Conservation (phyloP, 331 rosid species). For the Rosa hybrid region DNA sequence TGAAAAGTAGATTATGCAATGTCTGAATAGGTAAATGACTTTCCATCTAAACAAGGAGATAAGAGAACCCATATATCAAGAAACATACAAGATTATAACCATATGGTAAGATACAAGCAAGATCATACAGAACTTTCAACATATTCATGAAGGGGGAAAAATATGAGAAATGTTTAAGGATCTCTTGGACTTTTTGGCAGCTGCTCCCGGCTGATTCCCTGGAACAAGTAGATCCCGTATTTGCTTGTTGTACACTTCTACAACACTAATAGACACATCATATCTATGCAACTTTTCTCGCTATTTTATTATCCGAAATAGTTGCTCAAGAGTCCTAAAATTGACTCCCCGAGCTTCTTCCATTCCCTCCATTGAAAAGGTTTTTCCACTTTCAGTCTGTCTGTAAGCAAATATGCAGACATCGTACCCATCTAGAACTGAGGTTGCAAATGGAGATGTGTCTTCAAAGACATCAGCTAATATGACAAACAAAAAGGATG, state of each 20-base stretch:
- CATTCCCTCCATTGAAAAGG: conserved; percentile 97
- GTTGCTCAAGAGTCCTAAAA: conserved; percentile 84
- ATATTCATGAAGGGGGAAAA: not conserved
- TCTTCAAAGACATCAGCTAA: conserved; percentile 79
- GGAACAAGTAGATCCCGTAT: conserved; percentile 78
- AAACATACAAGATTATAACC: not conserved
- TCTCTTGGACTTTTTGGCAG: conserved; percentile 59
- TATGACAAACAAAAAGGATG: conserved; percentile 24
- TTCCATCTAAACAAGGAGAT: not conserved
- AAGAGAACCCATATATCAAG: not conserved
- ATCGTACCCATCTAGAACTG: conserved; percentile 91
- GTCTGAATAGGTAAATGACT: not conserved
- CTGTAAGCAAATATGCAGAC: conserved; percentile 97
- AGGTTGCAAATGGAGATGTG: conserved; percentile 77
- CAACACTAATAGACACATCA: conserved; percentile 75
- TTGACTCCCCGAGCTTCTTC: conserved; percentile 88
- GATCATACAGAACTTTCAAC: not conserved
- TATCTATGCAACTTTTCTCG: conserved; percentile 52
- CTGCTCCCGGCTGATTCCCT: conserved; percentile 64
- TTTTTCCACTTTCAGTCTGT: conserved; percentile 94
- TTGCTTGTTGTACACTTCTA: conserved; percentile 97
- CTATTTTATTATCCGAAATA: conserved; percentile 61
- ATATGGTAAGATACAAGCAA: not conserved
- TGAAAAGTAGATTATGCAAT: not conserved
- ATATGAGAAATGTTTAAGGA: conserved; percentile 11